Evolutionary conservation across 164 flowering plant species (phyloP).

Genomic region (Magnolia officinalis): DNA sequence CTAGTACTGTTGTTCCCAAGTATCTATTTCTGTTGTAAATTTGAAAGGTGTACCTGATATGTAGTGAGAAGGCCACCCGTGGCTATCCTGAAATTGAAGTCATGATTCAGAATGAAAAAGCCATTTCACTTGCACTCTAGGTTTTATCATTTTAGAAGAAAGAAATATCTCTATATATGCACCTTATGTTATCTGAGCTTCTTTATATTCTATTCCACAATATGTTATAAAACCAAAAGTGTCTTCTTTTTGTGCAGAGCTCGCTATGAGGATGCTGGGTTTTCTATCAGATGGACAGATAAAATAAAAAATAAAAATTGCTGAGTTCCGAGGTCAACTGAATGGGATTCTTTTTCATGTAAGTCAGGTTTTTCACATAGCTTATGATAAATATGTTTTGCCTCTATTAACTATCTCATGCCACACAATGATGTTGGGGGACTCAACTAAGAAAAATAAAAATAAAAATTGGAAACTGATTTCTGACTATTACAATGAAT

Average conservation of each 20-base stretch:
- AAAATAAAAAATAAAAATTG: conserved; percentile 42
- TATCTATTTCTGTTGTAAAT: conserved; percentile 1
- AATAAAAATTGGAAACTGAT: too few species aligned
- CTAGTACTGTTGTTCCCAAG: not conserved
- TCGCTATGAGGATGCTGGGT: conserved; percentile 99
- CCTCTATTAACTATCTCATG: too few species aligned
- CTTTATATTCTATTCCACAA: not conserved
- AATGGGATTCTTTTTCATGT: conserved; percentile 92
- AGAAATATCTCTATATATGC: not conserved
- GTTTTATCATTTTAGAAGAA: not conserved
- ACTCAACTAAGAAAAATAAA: too few species aligned
- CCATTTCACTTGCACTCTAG: not conserved
- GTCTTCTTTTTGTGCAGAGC: conserved; percentile 47
- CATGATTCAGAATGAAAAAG: not conserved
- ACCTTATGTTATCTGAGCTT: not conserved
- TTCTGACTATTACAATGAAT: too few species aligned
- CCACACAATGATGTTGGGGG: too few species aligned
- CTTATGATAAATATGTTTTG: not conserved
- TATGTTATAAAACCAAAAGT: not conserved
- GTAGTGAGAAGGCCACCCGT: not conserved
- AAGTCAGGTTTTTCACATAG: conserved; percentile 23
- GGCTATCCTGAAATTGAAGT: not conserved
- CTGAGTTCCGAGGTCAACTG: conserved; percentile 71
- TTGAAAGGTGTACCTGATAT: not conserved
- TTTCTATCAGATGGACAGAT: conserved; percentile 82